Evolutionary conservation across 2,329 filamentous ascomycete species (phyloP).

Genomic region (Xylariales sp.): DNA sequence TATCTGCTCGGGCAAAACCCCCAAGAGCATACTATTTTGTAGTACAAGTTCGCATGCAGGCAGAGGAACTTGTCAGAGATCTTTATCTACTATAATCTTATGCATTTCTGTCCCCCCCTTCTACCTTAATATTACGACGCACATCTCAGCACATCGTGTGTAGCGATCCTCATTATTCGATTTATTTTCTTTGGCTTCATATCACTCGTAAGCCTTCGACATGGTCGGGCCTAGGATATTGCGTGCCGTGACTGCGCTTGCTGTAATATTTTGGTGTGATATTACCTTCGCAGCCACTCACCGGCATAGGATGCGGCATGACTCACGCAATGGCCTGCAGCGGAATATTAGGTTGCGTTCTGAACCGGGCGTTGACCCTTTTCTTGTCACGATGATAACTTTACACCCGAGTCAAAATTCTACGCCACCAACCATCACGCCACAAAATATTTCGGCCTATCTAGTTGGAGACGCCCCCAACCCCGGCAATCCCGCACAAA

Average conservation of each 20-base stretch:
- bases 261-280: background rate
- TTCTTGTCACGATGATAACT: conserved; percentile 12
- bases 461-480: conserved; percentile 20
- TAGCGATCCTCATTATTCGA: background rate
- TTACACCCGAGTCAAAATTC: background rate
- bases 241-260: conserved; percentile 7
- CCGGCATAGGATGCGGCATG: background rate
- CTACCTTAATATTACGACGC: background rate
- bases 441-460: conserved; percentile 21
- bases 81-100: too few species aligned
- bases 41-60: background rate
- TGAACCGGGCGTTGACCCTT: conserved; percentile 8
- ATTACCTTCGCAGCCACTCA: conserved; percentile 2
- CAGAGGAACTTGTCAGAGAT: too few species aligned
- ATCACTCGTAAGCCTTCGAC: background rate
- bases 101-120: background rate
- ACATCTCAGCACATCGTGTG: background rate
- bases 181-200: background rate
- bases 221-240: background rate
- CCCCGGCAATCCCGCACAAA: background rate
- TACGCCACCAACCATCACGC: background rate
- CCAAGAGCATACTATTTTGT: background rate
- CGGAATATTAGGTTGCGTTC: background rate
- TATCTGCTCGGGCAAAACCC: too few species aligned
- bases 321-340: background rate